phyloP scores from a whole-genome alignment of 2,329 filamentous ascomycete genomes.

The Botrytis cinerea region DNA sequence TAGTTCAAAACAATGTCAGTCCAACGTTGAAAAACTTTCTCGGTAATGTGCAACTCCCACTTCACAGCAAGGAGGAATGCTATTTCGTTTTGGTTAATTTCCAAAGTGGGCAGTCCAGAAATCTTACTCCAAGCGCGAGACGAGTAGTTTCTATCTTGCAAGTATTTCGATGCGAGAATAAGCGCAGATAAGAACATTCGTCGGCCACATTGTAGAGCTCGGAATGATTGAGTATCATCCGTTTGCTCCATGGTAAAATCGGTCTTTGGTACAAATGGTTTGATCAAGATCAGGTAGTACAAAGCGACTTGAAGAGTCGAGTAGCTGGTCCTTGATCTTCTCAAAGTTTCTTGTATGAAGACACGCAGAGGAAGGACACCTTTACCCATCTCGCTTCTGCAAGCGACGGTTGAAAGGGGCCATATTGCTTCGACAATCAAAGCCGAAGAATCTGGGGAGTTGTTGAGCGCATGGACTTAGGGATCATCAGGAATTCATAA shows the following conservation, averaged over 20 bases:
- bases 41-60: slow-evolving; percentile 93
- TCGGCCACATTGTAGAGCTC: slow-evolving; percentile 89
- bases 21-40: slow-evolving; percentile 88
- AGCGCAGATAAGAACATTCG: slow-evolving; percentile 96
- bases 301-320: slow-evolving; percentile 95
- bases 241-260: slow-evolving; percentile 87
- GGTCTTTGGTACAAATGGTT: slow-evolving; percentile 78
- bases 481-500: slow-evolving; percentile 37
- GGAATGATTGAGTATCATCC: slow-evolving; percentile 68
- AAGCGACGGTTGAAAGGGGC: slow-evolving; percentile 82
- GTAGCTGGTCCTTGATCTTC: slow-evolving; percentile 93
- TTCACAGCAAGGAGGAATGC: slow-evolving; percentile 86
- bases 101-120: slow-evolving; percentile 85
- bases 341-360: slow-evolving; percentile 96
- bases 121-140: slow-evolving; percentile 99
- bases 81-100: slow-evolving; percentile 97
- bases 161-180: slow-evolving; percentile 95
- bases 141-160: slow-evolving; percentile 97
- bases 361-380: slow-evolving; percentile 86
- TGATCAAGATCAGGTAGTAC: slow-evolving; percentile 94
- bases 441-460: slow-evolving; percentile 79
- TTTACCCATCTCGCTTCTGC: slow-evolving; percentile 72
- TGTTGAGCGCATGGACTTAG: slow-evolving; percentile 42
- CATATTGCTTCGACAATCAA: slow-evolving; percentile 97
- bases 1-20: slow-evolving; percentile 87